These are phyloP conservation scores for Boletus speciosus DNA, from an alignment of 768 basidiomycete species.

Conservation along the genomic window DNA sequence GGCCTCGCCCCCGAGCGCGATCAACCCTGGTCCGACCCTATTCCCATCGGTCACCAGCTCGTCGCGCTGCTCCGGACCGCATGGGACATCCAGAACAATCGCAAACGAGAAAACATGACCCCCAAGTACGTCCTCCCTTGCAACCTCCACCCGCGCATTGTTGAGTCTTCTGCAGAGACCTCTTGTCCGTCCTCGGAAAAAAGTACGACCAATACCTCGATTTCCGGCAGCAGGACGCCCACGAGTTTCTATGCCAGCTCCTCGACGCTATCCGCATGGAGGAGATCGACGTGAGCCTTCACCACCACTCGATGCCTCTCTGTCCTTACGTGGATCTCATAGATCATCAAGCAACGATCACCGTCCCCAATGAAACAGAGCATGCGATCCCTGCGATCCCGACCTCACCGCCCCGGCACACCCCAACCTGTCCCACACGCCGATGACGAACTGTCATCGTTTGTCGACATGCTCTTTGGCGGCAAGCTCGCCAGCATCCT, in stretches of 20 bases:
- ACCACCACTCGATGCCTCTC: background rate
- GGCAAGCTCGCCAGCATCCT: slow-evolving; percentile 88
- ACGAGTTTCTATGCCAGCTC: slow-evolving; percentile 87
- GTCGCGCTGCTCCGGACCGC: slow-evolving; percentile 55
- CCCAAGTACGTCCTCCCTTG: slow-evolving; percentile 52
- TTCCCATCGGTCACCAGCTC: slow-evolving; percentile 73
- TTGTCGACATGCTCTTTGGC: slow-evolving; percentile 88
- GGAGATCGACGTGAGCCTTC: slow-evolving; percentile 70
- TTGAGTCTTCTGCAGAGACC: slow-evolving; percentile 38
- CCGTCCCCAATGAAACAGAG: slow-evolving; percentile 43
- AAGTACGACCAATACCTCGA: slow-evolving; percentile 96
- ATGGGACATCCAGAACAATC: slow-evolving; percentile 58
- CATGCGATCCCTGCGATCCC: slow-evolving; percentile 12
- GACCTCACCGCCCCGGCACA: background rate
- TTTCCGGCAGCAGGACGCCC: slow-evolving; percentile 94
- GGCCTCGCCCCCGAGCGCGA: slow-evolving; percentile 49
- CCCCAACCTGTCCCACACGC: slow-evolving; percentile 12
- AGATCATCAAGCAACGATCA: slow-evolving; percentile 75
- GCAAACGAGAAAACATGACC: slow-evolving; percentile 52
- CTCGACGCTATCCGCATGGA: slow-evolving; percentile 94
- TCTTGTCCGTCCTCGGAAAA: slow-evolving; percentile 65
- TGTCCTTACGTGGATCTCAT: slow-evolving; percentile 1
- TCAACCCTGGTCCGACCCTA: slow-evolving; percentile 50
- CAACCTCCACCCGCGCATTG: background rate
- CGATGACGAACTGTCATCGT: slow-evolving; percentile 58